phyloP scores from a whole-genome alignment of 306 rosid species.

The Quercus glauca region DNA sequence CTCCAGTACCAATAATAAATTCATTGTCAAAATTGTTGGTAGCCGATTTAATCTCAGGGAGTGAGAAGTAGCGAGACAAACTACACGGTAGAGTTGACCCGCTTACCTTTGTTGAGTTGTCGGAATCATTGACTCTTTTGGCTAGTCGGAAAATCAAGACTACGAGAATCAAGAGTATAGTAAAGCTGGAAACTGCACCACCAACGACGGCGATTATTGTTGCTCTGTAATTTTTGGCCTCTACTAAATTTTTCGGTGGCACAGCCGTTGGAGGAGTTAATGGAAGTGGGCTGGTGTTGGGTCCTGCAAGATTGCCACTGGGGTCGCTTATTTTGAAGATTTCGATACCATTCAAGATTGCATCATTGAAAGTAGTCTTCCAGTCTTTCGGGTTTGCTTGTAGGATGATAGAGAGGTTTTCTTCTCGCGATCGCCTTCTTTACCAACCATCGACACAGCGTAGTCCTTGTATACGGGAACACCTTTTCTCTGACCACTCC shows the following conservation, averaged over 20 bases:
- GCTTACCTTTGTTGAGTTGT: no score
- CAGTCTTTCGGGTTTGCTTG: neutral
- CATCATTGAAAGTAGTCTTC: neutral
- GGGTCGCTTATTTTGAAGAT: conserved; percentile 5
- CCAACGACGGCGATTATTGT: neutral
- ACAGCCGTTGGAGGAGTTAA: neutral
- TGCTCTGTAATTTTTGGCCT: neutral
- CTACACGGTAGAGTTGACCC: no score
- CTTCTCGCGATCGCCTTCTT: neutral
- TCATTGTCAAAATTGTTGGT: no score
- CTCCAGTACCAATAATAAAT: no score
- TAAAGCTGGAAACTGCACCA: neutral
- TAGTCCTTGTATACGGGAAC: conserved; percentile 5
- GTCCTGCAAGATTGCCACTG: neutral
- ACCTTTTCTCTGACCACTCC: no score
- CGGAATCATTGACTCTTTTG: no score
- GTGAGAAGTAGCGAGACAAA: no score
- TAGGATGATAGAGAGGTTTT: neutral
- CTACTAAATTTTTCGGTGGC: neutral
- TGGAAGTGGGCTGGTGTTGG: conserved; percentile 4
- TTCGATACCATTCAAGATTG: neutral
- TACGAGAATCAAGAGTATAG: neutral
- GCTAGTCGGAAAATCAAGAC: no score
- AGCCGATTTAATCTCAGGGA: no score
- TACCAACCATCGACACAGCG: neutral